phyloP scores from a whole-genome alignment of 176 grass and related monocot genomes.

The Ananas comosus region DNA sequence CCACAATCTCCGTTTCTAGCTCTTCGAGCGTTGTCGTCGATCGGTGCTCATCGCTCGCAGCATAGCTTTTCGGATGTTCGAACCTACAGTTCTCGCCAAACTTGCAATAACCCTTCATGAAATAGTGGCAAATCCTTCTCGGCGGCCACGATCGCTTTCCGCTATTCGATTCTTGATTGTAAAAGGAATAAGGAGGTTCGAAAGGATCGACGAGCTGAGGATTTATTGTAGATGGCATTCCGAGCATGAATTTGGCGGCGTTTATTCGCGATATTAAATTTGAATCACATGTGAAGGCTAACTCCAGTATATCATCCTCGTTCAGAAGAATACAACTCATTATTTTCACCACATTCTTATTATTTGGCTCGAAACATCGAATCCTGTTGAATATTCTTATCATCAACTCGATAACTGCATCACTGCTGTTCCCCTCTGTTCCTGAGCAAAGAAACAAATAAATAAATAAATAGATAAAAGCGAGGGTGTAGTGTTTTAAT shows the following conservation, averaged over 20 bases:
- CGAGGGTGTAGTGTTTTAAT: too few species aligned
- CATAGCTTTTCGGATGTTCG: too few species aligned
- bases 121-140: constrained; percentile 62
- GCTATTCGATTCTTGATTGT: constrained; percentile 10
- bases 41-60: too few species aligned
- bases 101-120: constrained; percentile 69
- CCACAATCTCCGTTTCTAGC: constrained; percentile 49
- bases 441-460: neutral
- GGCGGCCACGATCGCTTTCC: constrained; percentile 9
- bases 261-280: constrained; percentile 33
- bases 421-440: neutral
- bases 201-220: neutral
- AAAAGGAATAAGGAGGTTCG: constrained; percentile 19
- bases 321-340: constrained; percentile 63
- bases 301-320: constrained; percentile 57
- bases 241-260: constrained; percentile 48
- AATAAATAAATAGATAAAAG: neutral
- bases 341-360: constrained; percentile 50
- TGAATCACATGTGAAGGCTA: constrained; percentile 52
- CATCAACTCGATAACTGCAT: constrained; percentile 59
- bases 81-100: constrained; percentile 58
- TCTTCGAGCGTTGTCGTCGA: constrained; percentile 15
- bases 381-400: constrained; percentile 49
- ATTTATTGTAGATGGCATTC: neutral
- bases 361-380: constrained; percentile 42